Conservation (phyloP, 768 basidiomycete species). For the Podaxis pistillaris region DNA sequence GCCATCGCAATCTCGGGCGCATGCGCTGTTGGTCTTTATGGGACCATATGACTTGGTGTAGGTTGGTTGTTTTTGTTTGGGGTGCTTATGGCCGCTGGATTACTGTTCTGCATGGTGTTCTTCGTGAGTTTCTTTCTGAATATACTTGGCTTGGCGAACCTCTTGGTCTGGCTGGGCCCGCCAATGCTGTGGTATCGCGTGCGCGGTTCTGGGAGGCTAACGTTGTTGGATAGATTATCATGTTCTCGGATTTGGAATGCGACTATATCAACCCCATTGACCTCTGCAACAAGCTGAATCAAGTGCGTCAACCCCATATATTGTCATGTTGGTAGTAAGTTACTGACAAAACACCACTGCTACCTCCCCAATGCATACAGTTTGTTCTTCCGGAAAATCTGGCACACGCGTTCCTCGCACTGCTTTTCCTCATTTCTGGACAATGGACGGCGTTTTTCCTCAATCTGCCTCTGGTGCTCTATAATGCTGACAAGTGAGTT, state of each 20-base stretch:
- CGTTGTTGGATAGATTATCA: constrained; percentile 76
- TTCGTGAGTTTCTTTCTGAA: constrained; percentile 64
- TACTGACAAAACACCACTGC: neutral
- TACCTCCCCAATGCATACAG: constrained; percentile 36
- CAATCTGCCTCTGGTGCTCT: constrained; percentile 85
- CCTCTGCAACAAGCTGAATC: constrained; percentile 98
- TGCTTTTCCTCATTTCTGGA: constrained; percentile 89
- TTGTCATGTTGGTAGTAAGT: neutral
- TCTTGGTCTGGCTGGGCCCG: neutral
- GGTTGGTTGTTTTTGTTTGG: constrained; percentile 98
- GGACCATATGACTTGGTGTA: constrained; percentile 27
- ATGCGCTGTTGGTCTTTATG: neutral
- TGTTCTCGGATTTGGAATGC: constrained; percentile 99
- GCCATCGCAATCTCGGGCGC: neutral
- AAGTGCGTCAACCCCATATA: constrained; percentile 44
- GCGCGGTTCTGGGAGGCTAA: constrained; percentile 7
- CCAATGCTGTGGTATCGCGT: no score
- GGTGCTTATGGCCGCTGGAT: constrained; percentile 91
- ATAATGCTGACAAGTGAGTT: constrained; percentile 91
- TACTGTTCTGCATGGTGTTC: constrained; percentile 99
- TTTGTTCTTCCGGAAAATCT: constrained; percentile 97
- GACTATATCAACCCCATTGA: constrained; percentile 99
- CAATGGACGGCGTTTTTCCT: constrained; percentile 94
- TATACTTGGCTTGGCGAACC: neutral
- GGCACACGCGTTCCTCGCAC: constrained; percentile 88